Evolutionary conservation across 1,284 basidiomycete genomes (phyloP), one percentile per base, ranked within the genome.

Genomic region (Mycosarcoma maydis): DNA sequence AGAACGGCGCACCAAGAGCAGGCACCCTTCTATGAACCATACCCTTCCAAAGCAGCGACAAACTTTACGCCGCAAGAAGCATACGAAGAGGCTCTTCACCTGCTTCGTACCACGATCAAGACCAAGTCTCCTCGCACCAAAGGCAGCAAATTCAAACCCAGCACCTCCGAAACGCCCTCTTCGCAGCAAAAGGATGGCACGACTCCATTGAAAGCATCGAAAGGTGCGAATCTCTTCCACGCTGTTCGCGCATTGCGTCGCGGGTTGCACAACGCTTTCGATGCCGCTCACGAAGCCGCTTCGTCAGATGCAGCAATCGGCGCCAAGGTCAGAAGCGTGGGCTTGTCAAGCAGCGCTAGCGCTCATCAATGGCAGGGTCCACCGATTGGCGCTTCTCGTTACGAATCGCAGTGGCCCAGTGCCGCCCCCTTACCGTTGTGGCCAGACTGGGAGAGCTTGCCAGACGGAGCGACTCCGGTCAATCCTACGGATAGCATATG

Each of bases 391-490:
- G 46, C 66, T n/a, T 43, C 53, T 10, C 47, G 57, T 22, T 26
- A 65, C 14, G 71, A 68, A 24, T 40, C 52, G 6, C 43, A 49
- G 26, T 76, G 67, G 64, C 41, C 58, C 3, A 56, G 66, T 22
- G 75, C 71, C 0, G 50, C 45, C 7, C 48, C 66, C 6, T 20
- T 68, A 20, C 51, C 60, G 22, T 45, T 77, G 17, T 77, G 75
- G 75, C 75, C 75, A 11, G 73, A 77, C 24, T 77, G 75, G 75
- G 75, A 77, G 40, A 37, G 33, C 20, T 41, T 67, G 6, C 59
- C 54, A 14, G 60, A 64, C 9, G 59, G 59, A 27, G 19, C 47
- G 1, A 30, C 33, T 4, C 52, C 68, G 3, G 27, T 58, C 24
- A 66, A 37, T 34, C 49, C 58, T 1, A 36, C 62, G 9, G 62